Evolutionary conservation across 1,139 yeast species (phyloP).

Genomic region (Diutina rugosa): DNA sequence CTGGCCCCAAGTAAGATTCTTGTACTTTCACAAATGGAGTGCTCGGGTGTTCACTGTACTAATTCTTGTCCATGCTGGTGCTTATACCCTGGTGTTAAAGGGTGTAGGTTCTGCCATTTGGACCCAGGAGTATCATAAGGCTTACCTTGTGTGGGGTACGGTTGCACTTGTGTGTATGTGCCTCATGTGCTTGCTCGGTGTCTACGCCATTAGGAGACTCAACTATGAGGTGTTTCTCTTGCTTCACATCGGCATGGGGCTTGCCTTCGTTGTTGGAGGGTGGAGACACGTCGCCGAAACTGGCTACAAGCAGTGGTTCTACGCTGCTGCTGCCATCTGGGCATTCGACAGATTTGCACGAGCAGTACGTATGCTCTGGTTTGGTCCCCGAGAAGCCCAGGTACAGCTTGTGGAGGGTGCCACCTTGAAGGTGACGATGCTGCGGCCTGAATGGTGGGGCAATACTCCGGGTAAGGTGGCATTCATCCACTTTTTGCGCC

Average conservation of each 20-base stretch:
- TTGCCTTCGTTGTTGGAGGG: slow-evolving; percentile 30
- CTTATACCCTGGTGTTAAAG: slow-evolving; percentile 14
- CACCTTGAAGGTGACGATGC: slow-evolving; percentile 27
- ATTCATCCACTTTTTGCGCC: slow-evolving; percentile 5
- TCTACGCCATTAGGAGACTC: neutral
- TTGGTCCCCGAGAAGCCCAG: slow-evolving; percentile 20
- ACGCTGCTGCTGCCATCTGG: slow-evolving; percentile 5
- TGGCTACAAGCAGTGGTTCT: slow-evolving; percentile 18
- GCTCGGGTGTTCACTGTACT: slow-evolving; percentile 15
- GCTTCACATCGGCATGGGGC: slow-evolving; percentile 26
- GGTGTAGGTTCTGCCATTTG: neutral
- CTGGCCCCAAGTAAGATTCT: neutral
- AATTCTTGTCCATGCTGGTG: slow-evolving; percentile 22
- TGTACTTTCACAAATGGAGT: neutral
- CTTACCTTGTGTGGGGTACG: slow-evolving; percentile 6
- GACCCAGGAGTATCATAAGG: slow-evolving; percentile 6
- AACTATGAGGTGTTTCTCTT: slow-evolving; percentile 32
- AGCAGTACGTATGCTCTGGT: slow-evolving; percentile 5
- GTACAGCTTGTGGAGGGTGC: slow-evolving; percentile 35
- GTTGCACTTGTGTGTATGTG: slow-evolving; percentile 2
- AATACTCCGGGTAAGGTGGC: slow-evolving; percentile 8
- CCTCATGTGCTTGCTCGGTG: neutral
- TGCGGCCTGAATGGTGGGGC: slow-evolving; percentile 18
- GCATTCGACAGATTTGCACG: slow-evolving; percentile 6
- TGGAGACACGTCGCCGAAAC: slow-evolving; percentile 29